Conservation (phyloP, 352 stramenopile species). For the Phytophthora hybrid region DNA sequence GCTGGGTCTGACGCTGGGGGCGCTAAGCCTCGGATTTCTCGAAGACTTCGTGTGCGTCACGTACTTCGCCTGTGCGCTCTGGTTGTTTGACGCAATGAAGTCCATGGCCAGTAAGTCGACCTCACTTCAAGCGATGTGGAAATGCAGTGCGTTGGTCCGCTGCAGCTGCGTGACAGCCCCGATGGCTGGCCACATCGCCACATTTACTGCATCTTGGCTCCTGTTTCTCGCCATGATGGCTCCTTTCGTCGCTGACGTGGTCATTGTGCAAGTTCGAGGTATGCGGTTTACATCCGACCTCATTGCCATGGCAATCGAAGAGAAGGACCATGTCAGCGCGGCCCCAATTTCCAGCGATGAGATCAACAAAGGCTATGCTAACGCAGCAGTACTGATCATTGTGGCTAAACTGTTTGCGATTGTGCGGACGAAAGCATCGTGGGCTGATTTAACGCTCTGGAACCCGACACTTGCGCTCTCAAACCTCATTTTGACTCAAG, state of each 20-base stretch:
- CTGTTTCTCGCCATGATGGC: conserved; percentile 35
- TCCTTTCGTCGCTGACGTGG: conserved; percentile 42
- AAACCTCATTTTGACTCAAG: background rate
- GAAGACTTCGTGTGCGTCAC: conserved; percentile 43
- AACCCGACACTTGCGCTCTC: conserved; percentile 19
- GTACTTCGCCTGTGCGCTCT: conserved; percentile 20
- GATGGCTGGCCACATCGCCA: conserved; percentile 23
- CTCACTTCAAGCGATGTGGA: conserved; percentile 1
- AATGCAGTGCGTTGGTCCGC: background rate
- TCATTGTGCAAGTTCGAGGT: conserved; percentile 38
- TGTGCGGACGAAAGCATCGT: conserved; percentile 19
- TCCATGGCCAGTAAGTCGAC: background rate
- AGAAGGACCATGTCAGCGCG: conserved; percentile 26
- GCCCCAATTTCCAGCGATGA: conserved; percentile 37
- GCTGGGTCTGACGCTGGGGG: conserved; percentile 5
- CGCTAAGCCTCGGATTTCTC: conserved; percentile 38
- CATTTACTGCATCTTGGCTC: conserved; percentile 33
- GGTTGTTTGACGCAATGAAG: conserved; percentile 9
- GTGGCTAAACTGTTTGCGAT: conserved; percentile 19
- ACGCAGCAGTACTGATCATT: conserved; percentile 12
- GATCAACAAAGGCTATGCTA: conserved; percentile 24
- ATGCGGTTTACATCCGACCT: conserved; percentile 56
- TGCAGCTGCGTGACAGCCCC: background rate
- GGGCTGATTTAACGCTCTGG: conserved; percentile 36
- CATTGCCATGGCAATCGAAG: conserved; percentile 41